Percentiles rank a stretch among this genome's conserved stretches.
Evolutionary conservation across 1,284 basidiomycete species (phyloP).

Genomic region (Trichosporon faecale): DNA sequence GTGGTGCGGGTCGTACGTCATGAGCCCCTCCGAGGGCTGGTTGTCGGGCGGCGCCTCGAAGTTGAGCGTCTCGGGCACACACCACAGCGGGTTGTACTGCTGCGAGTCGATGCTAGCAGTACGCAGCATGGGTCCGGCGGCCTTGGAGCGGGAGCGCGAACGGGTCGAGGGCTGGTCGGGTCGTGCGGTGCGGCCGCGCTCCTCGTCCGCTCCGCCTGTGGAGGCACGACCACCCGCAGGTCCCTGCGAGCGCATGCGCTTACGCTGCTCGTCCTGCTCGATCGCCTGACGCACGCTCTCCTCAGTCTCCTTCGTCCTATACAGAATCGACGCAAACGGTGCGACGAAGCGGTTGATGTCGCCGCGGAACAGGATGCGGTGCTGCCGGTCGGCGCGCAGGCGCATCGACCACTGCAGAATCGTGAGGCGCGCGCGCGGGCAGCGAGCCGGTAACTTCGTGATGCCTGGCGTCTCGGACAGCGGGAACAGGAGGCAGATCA

Average conservation of each 20-base stretch:
- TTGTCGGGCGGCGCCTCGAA: slow-evolving; percentile 67
- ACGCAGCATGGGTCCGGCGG: slow-evolving; percentile 27
- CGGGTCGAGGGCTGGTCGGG: slow-evolving; percentile 27
- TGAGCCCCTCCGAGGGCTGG: slow-evolving; percentile 67
- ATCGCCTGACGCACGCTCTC: slow-evolving; percentile 35
- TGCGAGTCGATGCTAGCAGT: slow-evolving; percentile 31
- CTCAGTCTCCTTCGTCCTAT: slow-evolving; percentile 45
- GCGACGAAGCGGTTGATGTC: slow-evolving; percentile 52
- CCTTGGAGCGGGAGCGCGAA: slow-evolving; percentile 70
- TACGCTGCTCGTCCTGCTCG: slow-evolving; percentile 34
- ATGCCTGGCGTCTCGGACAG: slow-evolving; percentile 27
- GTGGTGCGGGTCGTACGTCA: slow-evolving; percentile 65
- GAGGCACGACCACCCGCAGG: slow-evolving; percentile 5
- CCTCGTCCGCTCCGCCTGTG: slow-evolving; percentile 26
- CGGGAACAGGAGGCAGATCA: slow-evolving; percentile 52
- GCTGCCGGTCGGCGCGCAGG: slow-evolving; percentile 84
- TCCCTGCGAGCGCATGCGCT: slow-evolving; percentile 7
- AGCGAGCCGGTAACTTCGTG: slow-evolving; percentile 49
- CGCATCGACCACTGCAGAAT: slow-evolving; percentile 85
- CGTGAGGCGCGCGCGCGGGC: slow-evolving; percentile 64
- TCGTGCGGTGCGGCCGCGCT: slow-evolving; percentile 35
- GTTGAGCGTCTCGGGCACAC: slow-evolving; percentile 67
- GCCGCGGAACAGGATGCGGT: slow-evolving; percentile 70
- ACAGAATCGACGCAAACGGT: slow-evolving; percentile 50
- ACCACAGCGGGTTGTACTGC: slow-evolving; percentile 66